Percentiles rank a stretch among this genome's conserved stretches.
Evolutionary conservation across 805 yeast species (phyloP).

Genomic region (Suhomyces vadensis): DNA sequence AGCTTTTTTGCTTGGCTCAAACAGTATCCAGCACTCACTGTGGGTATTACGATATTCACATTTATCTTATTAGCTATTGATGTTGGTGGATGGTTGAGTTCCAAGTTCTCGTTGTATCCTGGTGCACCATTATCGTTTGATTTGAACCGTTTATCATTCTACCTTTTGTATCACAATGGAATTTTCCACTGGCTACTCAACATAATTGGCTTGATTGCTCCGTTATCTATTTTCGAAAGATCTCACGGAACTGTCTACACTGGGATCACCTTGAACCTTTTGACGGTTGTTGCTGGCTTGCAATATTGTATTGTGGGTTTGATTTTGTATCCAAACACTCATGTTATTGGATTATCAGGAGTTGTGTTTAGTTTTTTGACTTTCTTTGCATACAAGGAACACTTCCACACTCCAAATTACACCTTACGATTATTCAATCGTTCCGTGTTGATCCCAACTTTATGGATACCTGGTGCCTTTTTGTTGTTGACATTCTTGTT

Average conservation of each 20-base stretch:
- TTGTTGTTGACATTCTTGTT: conserved; percentile 52
- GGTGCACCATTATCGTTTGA: conserved; percentile 48
- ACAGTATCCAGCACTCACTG: conserved; percentile 57
- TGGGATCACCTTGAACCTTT: conserved; percentile 71
- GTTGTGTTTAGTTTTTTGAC: conserved; percentile 70
- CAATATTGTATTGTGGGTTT: conserved; percentile 56
- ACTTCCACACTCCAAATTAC: conserved; percentile 39
- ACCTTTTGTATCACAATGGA: conserved; percentile 68
- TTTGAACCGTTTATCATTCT: conserved; percentile 61
- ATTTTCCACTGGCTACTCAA: conserved; percentile 64
- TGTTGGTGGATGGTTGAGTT: conserved; percentile 29
- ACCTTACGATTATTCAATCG: conserved; percentile 32
- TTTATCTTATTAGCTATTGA: conserved; percentile 43
- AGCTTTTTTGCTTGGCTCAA: conserved; percentile 9
- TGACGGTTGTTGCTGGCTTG: conserved; percentile 70
- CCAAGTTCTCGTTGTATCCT: conserved; percentile 52
- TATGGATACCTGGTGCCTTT: conserved; percentile 53
- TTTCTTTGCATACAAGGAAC: conserved; percentile 55
- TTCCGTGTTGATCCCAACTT: conserved; percentile 55
- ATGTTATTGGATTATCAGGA: conserved; percentile 70
- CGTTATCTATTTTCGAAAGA: conserved; percentile 66
- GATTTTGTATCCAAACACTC: conserved; percentile 50
- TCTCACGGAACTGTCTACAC: conserved; percentile 83
- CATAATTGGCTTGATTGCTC: conserved; percentile 54
- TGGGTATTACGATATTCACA: conserved; percentile 61